A percentile compares a stretch with the other conserved stretches of the same genome.
phyloP scores from a whole-genome alignment of 768 basidiomycete genomes.

The Trametes gibbosa region DNA sequence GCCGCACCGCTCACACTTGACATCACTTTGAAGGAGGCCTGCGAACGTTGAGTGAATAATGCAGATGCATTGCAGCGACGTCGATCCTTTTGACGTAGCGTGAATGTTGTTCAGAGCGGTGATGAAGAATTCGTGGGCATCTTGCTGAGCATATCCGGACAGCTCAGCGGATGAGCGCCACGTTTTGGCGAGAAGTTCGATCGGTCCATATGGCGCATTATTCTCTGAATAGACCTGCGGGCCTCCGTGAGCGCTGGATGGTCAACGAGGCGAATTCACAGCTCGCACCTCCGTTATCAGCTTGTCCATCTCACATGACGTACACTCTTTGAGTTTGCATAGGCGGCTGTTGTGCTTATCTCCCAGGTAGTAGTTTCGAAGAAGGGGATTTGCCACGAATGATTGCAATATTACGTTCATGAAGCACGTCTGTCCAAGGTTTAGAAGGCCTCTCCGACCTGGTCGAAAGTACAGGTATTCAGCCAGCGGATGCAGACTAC shows the following conservation, averaged over 20 bases:
- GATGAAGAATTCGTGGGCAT: conserved; percentile 88
- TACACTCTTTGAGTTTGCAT: conserved; percentile 73
- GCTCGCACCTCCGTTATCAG: conserved; percentile 65
- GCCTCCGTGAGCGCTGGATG: neutral
- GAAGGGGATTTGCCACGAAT: conserved; percentile 84
- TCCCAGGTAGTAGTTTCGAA: conserved; percentile 85
- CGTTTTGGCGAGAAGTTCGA: conserved; percentile 76
- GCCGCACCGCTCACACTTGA: conserved; percentile 83
- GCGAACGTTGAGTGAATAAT: conserved; percentile 89
- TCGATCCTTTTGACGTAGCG: conserved; percentile 67
- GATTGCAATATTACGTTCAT: conserved; percentile 89
- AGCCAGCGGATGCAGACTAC: neutral
- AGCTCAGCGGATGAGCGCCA: conserved; percentile 81
- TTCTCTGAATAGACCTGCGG: conserved; percentile 45
- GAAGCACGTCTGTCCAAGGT: conserved; percentile 93
- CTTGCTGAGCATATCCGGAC: conserved; percentile 91
- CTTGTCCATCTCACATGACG: conserved; percentile 92
- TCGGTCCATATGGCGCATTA: conserved; percentile 70
- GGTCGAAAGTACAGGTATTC: neutral
- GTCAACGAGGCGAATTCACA: neutral
- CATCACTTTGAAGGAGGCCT: conserved; percentile 84
- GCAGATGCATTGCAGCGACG: conserved; percentile 81
- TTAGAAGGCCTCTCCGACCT: conserved; percentile 84
- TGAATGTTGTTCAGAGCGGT: conserved; percentile 87
- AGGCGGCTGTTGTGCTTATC: conserved; percentile 81